Evolutionary conservation across 73 alveolate species (phyloP).

Genomic region (Paramecium sonneborni): DNA sequence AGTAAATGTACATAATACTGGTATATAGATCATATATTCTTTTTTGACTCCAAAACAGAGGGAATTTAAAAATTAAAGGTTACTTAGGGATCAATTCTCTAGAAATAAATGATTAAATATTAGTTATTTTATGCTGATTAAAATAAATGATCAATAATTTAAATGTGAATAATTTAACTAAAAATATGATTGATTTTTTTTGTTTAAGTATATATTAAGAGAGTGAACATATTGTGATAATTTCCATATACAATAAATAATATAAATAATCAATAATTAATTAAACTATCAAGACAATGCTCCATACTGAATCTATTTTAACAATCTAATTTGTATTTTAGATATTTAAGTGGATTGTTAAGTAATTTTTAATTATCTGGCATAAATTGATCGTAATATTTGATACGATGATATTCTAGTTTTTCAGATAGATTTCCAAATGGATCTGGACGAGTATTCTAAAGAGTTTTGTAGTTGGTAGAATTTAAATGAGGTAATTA

Average conservation of each 20-base stretch:
- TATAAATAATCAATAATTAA: neutral
- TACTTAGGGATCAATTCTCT: neutral
- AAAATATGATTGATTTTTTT: neutral
- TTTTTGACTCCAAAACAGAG: neutral
- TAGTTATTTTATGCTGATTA: neutral
- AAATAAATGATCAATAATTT: neutral
- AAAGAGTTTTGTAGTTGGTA: neutral
- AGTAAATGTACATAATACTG: neutral
- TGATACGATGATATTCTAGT: neutral
- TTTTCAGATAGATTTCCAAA: neutral
- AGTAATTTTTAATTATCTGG: neutral
- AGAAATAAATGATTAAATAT: neutral
- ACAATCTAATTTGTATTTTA: neutral
- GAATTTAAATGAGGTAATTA: constrained; percentile 20
- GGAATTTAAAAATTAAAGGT: neutral
- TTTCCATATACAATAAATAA: neutral
- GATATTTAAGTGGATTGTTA: neutral
- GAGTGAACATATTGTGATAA: neutral
- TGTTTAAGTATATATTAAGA: neutral
- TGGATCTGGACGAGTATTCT: constrained; percentile 5
- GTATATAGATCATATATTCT: neutral
- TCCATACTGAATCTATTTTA: neutral
- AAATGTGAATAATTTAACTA: neutral
- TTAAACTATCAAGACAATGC: neutral
- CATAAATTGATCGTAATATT: neutral